phyloP scores from a whole-genome alignment of 1,139 yeast genomes.

The Debaryomycetaceae sp. region DNA sequence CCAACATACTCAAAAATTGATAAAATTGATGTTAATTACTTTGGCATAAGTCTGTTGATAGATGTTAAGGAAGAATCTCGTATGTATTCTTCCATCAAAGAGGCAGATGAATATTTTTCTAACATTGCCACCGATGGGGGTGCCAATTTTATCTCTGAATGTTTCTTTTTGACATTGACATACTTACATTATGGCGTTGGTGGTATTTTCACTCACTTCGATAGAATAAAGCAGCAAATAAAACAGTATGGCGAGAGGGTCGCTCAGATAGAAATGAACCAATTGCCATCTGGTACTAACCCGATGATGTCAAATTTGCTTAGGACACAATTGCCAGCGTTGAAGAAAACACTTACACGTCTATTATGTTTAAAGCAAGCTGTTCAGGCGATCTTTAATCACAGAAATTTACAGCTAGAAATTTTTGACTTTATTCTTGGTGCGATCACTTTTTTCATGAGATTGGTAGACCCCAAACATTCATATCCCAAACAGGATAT shows the following conservation, averaged over 20 bases:
- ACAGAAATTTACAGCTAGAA: constrained; percentile 55
- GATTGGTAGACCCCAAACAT: constrained; percentile 71
- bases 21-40: constrained; percentile 67
- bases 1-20: constrained; percentile 61
- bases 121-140: constrained; percentile 22
- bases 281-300: constrained; percentile 23
- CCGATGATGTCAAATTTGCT: constrained; percentile 30
- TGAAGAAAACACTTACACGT: constrained; percentile 38
- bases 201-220: constrained; percentile 62
- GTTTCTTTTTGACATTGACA: constrained; percentile 76
- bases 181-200: constrained; percentile 88
- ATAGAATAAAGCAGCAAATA: constrained; percentile 49
- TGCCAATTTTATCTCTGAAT: constrained; percentile 77
- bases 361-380: constrained; percentile 50
- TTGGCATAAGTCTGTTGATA: constrained; percentile 51
- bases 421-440: constrained; percentile 78
- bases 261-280: constrained; percentile 39
- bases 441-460: constrained; percentile 65
- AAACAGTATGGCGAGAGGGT: constrained; percentile 54
- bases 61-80: constrained; percentile 81
- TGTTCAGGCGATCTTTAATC: constrained; percentile 57
- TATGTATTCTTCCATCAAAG: constrained; percentile 69
- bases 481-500: constrained; percentile 54
- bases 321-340: constrained; percentile 40
- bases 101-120: constrained; percentile 56